phyloP scores from a whole-genome alignment of 1,284 basidiomycete genomes.

The Trametes sp. region DNA sequence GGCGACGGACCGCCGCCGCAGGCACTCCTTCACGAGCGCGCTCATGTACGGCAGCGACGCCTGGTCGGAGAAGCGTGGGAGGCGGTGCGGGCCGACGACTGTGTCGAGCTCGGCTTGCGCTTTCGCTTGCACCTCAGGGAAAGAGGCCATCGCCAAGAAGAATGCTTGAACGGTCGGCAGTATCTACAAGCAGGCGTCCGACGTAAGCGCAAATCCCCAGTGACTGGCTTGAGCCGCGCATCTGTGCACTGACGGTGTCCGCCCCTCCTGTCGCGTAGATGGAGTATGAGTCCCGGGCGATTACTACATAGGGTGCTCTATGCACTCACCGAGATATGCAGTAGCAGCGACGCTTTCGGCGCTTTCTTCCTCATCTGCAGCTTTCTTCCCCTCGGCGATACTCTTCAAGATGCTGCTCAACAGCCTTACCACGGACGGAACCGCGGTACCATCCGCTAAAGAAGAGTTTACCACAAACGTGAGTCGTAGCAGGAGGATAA shows the following conservation, averaged over 20 bases:
- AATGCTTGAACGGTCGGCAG: constrained; percentile 10
- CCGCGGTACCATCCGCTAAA: not conserved
- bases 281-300: too few species aligned
- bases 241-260: constrained; percentile 4
- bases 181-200: too few species aligned
- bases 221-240: not conserved
- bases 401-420: too few species aligned
- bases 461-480: not conserved
- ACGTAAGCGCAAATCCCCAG: too few species aligned
- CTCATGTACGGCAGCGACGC: constrained; percentile 27
- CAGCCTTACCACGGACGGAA: not conserved
- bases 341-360: not conserved
- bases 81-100: constrained; percentile 26
- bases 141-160: constrained; percentile 18
- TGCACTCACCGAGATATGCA: not conserved
- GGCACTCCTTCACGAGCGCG: constrained; percentile 29
- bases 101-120: constrained; percentile 42
- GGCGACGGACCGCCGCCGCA: constrained; percentile 28
- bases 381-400: not conserved
- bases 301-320: too few species aligned
- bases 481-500: not conserved
- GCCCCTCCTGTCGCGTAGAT: not conserved
- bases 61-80: constrained; percentile 29
- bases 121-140: constrained; percentile 23
- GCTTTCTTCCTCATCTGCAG: not conserved